Percentiles rank a stretch among this genome's conserved stretches.
phyloP scores from a whole-genome alignment of 768 basidiomycete species.

The Suillus subalutaceus region DNA sequence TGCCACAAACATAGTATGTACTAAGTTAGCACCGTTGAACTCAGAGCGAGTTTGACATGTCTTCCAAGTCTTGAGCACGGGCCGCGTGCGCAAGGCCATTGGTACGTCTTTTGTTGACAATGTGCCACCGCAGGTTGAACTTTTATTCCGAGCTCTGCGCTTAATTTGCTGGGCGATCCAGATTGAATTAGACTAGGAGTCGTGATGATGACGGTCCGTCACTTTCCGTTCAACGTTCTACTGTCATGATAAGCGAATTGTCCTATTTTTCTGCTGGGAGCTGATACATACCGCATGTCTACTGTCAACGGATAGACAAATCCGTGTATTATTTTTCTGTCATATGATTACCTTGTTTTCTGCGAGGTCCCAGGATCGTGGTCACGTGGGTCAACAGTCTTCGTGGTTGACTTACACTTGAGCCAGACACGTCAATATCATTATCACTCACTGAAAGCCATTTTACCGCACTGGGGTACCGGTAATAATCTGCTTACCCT shows the following conservation, averaged over 20 bases:
- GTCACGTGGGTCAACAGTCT: neutral
- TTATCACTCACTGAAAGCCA: neutral
- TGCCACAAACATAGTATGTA: too few species aligned
- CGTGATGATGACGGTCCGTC: neutral
- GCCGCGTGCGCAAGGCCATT: neutral
- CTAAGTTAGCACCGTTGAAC: neutral
- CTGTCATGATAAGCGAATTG: neutral
- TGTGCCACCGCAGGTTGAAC: neutral
- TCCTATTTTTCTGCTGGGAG: neutral
- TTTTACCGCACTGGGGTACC: neutral
- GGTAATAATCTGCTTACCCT: neutral
- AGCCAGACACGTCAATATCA: neutral
- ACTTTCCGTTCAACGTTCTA: neutral
- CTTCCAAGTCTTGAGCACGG: neutral
- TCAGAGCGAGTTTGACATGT: neutral
- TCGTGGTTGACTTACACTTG: neutral
- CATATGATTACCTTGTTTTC: neutral
- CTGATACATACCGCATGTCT: neutral
- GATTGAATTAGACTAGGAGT: neutral
- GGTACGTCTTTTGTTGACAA: neutral
- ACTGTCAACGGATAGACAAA: too few species aligned
- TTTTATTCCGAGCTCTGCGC: neutral
- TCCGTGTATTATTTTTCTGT: neutral
- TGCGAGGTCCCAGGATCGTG: neutral
- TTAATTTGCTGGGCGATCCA: neutral